Evolutionary conservation across 208 protist genomes (phyloP), one percentile per base, ranked within the genome.

Genomic region (Trypanosoma boissoni): DNA sequence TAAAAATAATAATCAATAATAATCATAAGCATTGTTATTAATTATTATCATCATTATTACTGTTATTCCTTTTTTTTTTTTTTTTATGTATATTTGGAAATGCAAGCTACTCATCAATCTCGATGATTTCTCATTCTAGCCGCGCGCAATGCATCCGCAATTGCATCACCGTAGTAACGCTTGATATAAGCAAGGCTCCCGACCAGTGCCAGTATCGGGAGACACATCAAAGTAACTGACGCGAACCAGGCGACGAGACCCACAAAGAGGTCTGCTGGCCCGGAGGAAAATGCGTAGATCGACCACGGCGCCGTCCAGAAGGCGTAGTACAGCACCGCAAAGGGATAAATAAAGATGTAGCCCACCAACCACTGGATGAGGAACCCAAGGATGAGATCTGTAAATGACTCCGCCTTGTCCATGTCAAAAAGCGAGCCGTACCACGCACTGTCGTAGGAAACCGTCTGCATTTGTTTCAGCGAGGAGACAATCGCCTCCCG

Each of bases 381-480:
- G 32, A 96, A 96, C n/a, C 74, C 71, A 9, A 89, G 58, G 59
- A 94, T 71, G 37, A 96, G 16, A 61, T 96, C 90, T 0, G 76
- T 76, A 44, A 96, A 60, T 8, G 74, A 82, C 58, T 92, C 82
- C 4, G 80, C 83, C 24, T 89, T 64, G 29, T 75, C 69, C 3
- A 88, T 46, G 27, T 64, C 67, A 60, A 92, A 90, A 0, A 96
- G 60, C 0, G 83, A 86, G 28, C 60, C 74, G 53, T 88, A 96
- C 78, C 79, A 92, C 26, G 87, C 90, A 37, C 92, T 85, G 58
- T 94, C 74, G 67, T 92, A 96, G 65, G 74, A 85, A 5, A 76
- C 65, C 10, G 78, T 41, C 72, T 92, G 72, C 28, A 93, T 76
- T 14, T 64, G 60, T 23, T 54, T 61, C 41, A 96, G 75, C 23